Base-by-base conservation (phyloP, 768 basidiomycete genomes). In the Phylloporus arenicola region DNA sequence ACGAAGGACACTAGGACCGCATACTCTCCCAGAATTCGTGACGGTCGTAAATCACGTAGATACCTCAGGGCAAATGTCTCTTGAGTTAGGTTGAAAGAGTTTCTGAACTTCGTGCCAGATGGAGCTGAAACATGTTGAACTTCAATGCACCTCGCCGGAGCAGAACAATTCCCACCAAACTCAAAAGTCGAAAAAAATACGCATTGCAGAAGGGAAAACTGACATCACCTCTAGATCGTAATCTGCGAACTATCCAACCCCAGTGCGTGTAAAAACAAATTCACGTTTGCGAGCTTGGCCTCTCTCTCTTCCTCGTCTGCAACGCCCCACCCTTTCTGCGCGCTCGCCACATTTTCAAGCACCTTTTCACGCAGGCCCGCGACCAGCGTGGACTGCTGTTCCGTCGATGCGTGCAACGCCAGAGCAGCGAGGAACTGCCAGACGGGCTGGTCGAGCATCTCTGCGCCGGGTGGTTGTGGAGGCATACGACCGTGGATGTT, bases 391-490 rank as follows among this genome's bases (percentile, higher is more conserved):
- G 90, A 88, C 65, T 98, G 95, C 67, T 99, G 92, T 57, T 92
- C 86, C 38, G 82, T 75, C 43, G 81, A 80, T 12, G 92, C 88
- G 57, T 88, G 86, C 35, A 94, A 76, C 3, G 93, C 94, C 44
- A 98, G 71, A 2, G 91, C 84, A 7, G 92, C 90, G 31, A 96
- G 78, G 76, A 93, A 90, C 64, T 89, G 86, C 92, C 93, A 96
- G n/a, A 92, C 88, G 13, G 88, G 89, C 66, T 89, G 88, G 69
- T 95, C 92, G 48, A 87, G 75, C 51, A 79, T 74, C 63, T 88
- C 87, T 67, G 72, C 34, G 63, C 66, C 39, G 51, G 58, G 12
- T 2, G 41, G 83, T 62, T 89, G 87, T 68, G 92, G 86, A 50
- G 85, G 73, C 37, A 72, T 69, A 60, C 86, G 86, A 29, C 77